Percentiles rank a stretch among this genome's conserved stretches.
Evolutionary conservation across 2,329 filamentous ascomycete genomes (phyloP).

Genomic region (Cadophora malorum): DNA sequence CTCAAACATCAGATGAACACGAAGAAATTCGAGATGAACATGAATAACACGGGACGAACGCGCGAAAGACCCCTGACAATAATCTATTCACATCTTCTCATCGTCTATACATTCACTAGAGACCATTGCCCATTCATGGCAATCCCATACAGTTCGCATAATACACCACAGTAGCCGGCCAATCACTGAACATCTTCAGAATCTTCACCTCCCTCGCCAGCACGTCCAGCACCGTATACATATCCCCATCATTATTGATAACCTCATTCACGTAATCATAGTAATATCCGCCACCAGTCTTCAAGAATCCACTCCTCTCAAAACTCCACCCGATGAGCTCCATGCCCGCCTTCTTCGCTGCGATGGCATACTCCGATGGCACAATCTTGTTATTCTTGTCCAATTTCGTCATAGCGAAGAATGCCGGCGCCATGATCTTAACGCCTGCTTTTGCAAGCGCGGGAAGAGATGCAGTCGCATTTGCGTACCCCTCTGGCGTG

Average conservation of each 20-base stretch:
- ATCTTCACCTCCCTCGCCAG: conserved; percentile 18
- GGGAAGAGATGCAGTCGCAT: conserved; percentile 10
- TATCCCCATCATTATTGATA: conserved; percentile 18
- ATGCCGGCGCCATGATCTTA: conserved; percentile 14
- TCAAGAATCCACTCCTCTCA: conserved; percentile 15
- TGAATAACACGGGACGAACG: too few relatives aligned
- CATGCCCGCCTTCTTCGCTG: conserved; percentile 15
- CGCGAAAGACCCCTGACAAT: too few relatives aligned
- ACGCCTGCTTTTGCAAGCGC: conserved; percentile 13
- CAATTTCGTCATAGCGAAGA: conserved; percentile 18
- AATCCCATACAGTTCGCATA: conserved; percentile 21
- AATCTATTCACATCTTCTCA: neutral
- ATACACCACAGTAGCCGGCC: conserved; percentile 16
- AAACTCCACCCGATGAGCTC: conserved; percentile 19
- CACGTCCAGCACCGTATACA: conserved; percentile 19
- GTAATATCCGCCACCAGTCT: conserved; percentile 17
- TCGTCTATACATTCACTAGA: neutral
- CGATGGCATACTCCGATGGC: conserved; percentile 11
- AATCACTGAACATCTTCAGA: conserved; percentile 21
- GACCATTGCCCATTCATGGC: neutral
- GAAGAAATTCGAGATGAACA: too few relatives aligned
- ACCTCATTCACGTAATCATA: conserved; percentile 1
- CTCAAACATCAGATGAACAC: too few relatives aligned
- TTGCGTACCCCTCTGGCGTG: conserved; percentile 5
- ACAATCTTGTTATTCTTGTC: conserved; percentile 14